phyloP scores from a whole-genome alignment of 169 alveolate species.

The Nephromyces sp. region DNA sequence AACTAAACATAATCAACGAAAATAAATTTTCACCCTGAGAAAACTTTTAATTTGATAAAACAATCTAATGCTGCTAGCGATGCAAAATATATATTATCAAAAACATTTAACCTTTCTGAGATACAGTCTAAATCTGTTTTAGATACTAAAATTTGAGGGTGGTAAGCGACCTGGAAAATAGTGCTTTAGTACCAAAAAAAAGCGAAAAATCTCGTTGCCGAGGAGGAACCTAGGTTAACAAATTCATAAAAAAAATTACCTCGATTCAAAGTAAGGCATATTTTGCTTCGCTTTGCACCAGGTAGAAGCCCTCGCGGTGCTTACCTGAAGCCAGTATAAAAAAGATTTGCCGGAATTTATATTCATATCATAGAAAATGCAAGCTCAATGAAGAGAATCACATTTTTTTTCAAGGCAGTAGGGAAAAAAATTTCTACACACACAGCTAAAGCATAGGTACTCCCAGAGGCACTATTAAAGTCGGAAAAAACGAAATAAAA shows the following conservation, averaged over 20 bases:
- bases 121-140: no score
- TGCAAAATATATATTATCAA: no score
- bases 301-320: constrained; percentile 75
- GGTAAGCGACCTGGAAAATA: not conserved
- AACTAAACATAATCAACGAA: no score
- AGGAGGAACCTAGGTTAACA: not conserved
- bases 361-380: not conserved
- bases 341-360: not conserved
- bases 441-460: not conserved
- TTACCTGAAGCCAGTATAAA: constrained; percentile 43
- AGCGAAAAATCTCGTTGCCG: no score
- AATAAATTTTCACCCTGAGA: no score
- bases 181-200: not conserved
- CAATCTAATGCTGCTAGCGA: no score
- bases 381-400: not conserved
- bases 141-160: no score
- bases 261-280: constrained; percentile 88
- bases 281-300: constrained; percentile 83
- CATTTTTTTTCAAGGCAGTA: not conserved
- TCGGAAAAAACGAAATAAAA: not conserved
- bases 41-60: no score
- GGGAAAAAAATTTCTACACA: not conserved
- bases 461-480: not conserved
- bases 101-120: no score
- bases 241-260: constrained; percentile 20